Evolutionary conservation across 2,329 filamentous ascomycete genomes (phyloP), one percentile per base, ranked within the genome.

Genomic region (Dactylonectria estremocensis): DNA sequence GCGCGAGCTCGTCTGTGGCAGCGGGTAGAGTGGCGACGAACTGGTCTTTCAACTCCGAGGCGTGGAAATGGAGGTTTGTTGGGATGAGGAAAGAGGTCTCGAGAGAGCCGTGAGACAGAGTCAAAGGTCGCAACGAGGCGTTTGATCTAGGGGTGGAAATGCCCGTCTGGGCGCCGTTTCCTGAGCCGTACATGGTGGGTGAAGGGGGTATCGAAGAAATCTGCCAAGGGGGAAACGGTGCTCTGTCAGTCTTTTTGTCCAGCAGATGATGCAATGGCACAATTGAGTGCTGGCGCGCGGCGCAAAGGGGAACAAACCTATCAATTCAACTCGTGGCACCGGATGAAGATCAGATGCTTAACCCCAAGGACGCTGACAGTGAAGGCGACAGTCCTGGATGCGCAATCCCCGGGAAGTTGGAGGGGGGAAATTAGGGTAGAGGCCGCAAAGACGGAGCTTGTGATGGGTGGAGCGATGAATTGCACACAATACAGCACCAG

Each of bases 81-180:
- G 96, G 95, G 80, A 99, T 93, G 78, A 98, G 91, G 82, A 99
- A 96, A 61, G 94, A 95, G 78, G 97, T 94, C 83, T 99, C 96
- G 84, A 99, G 95, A 62, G 94, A 94, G 81, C 97, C 96, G 83
- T 99, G 96, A 73, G 91, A 89, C 79, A 99, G 89, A 77, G 93
- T 94, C 79, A 99, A 90, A 71, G 96, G 95, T 74, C 96, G 93
- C 74, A 98, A 91, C 72, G 95, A 97, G 74, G 95, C 92, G 76
- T 93, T 96, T 64, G 95, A 97, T 84, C 96, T 92, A 77, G 96
- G 96, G 76, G 96, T 99, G 74, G 95, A 97, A 80, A 97, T 95
- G 84, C 96, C 96, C 86, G 96, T 99, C 84, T 97, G 95, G 69
- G 93, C 91, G 84, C 92, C 93, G 67, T 91, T 93, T 77, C 86